phyloP scores from a whole-genome alignment of 371 early-diverging fungal species.

The Mucor sp. region DNA sequence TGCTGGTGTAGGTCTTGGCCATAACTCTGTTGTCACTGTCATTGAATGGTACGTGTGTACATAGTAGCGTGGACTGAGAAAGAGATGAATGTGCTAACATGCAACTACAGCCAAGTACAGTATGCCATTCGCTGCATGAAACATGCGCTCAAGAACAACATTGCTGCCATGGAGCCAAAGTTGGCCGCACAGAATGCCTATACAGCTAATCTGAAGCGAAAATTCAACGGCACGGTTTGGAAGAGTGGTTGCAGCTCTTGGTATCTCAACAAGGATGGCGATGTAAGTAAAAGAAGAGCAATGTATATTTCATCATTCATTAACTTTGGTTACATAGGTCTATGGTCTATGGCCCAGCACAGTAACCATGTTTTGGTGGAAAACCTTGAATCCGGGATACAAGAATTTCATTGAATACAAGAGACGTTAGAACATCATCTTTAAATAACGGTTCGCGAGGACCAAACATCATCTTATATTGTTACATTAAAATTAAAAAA shows the following conservation, averaged over 20 bases:
- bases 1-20: conserved; percentile 41
- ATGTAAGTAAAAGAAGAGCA: conserved; percentile 2
- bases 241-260: conserved; percentile 25
- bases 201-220: background rate
- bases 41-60: conserved; percentile 32
- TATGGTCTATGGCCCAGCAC: conserved; percentile 15
- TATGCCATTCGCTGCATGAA: conserved; percentile 24
- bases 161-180: conserved; percentile 20
- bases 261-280: conserved; percentile 21
- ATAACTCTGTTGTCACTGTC: conserved; percentile 35
- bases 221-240: conserved; percentile 27
- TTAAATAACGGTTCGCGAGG: no score
- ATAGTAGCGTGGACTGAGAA: background rate
- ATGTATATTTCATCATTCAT: background rate
- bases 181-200: conserved; percentile 16
- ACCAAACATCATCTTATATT: no score
- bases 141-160: conserved; percentile 13
- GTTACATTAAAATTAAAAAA: no score
- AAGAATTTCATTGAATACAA: conserved; percentile 14
- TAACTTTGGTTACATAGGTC: background rate
- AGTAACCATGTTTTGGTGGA: conserved; percentile 10
- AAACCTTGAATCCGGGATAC: background rate
- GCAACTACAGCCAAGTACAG: conserved; percentile 20
- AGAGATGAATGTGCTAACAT: background rate
- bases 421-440: background rate